Base-by-base conservation (phyloP, 768 basidiomycete species). In the Suillus tomentosus region DNA sequence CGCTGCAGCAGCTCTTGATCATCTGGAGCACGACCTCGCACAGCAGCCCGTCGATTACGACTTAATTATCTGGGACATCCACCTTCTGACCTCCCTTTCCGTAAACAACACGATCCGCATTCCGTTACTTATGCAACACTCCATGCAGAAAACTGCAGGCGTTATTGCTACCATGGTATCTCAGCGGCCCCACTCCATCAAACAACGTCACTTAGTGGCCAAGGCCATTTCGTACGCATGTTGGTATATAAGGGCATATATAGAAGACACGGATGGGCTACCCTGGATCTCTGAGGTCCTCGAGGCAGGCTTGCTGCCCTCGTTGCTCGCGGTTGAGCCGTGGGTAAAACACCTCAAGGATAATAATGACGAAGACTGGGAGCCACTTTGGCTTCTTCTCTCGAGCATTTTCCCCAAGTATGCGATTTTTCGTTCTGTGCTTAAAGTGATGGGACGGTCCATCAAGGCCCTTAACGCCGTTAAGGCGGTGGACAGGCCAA, bases 191-290 rank as follows among this genome's bases (percentile, higher is more conserved):
- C 53, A 40, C 17, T 31, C 9, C 19, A 47, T 53, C 27, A 13
- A 66, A 15, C 62, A 50, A 9, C 68, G 19, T 19, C 0, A 48
- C 15, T 50, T 71, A 57, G 53, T 71, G 31, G 72, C 74, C 31
- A 74, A 70, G 47, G 67, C 63, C 39, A 62, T 74, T 54, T 76
- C 74, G 4, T 73, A 70, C 40, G 71, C 67, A 14, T 74, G 73
- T 27, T 74, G 74, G 73, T 71, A 73, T 40, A 69, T 74, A 50
- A 74, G 74, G 10, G 64, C 68, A 6, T 71, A 68, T n/a, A 65
- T 69, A 39, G 73, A 76, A 55, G 67, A 62, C 39, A 65, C 69
- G 19, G 69, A 74, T 6, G 74, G 71, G 8, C 19, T 73, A 4
- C 65, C 69, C 60, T 74, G 74, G 73, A 42, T 74, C 54, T 62